Evolutionary conservation across 148 eudicot species (phyloP).

Genomic region (Heliosperma pusillum): DNA sequence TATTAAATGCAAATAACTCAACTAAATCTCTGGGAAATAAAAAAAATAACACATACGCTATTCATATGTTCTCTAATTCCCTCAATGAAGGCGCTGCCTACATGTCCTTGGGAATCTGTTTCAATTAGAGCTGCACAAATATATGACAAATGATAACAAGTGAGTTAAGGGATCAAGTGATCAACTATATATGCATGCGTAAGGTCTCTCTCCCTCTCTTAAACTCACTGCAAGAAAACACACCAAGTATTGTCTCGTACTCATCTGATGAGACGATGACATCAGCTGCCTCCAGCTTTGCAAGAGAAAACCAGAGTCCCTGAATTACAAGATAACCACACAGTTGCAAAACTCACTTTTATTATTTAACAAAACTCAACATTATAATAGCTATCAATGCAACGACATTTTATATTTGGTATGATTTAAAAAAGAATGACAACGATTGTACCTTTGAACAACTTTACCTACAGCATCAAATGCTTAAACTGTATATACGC

Average conservation of each 20-base stretch:
- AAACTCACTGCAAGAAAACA: constrained; percentile 21
- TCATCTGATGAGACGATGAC: constrained; percentile 91
- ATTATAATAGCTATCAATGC: neutral
- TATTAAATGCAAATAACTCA: constrained; percentile 6
- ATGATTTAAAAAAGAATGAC: too few relatives aligned
- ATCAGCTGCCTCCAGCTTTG: constrained; percentile 77
- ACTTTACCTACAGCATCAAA: too few relatives aligned
- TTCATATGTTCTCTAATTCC: constrained; percentile 89
- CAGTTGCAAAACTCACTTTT: constrained; percentile 2
- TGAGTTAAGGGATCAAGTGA: constrained; percentile 4
- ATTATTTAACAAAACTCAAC: neutral
- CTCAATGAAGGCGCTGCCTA: constrained; percentile 88
- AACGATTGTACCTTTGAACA: too few relatives aligned
- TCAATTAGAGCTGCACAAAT: constrained; percentile 79
- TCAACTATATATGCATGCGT: neutral
- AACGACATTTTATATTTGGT: neutral
- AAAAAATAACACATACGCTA: constrained; percentile 42
- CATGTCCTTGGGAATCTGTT: constrained; percentile 91
- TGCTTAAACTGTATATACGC: too few relatives aligned
- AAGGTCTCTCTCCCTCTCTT: neutral
- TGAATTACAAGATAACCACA: constrained; percentile 30
- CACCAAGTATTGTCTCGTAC: constrained; percentile 92
- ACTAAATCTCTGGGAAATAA: constrained; percentile 1
- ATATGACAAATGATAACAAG: constrained; percentile 9
- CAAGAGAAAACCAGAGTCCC: constrained; percentile 81